Evolutionary conservation across 192 early-diverging fungal species (phyloP), one percentile per base, ranked within the genome.

Genomic region (Thamnidium elegans): DNA sequence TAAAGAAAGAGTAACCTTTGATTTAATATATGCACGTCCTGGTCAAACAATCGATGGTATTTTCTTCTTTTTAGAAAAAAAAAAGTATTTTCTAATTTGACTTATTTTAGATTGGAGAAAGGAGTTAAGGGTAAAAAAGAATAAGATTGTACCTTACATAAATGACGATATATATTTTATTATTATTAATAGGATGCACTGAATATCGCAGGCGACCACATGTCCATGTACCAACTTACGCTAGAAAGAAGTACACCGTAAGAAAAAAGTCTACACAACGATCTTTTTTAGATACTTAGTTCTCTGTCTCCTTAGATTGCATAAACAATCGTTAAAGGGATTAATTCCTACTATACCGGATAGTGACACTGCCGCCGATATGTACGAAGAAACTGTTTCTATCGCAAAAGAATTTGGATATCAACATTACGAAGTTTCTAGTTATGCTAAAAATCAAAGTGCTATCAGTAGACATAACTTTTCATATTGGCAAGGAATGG

Each of bases 371-470:
- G 39, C 73, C 0, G 71, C 78, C n/a, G 78, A 84, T 51, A 80
- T 84, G 80, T 82, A 81, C 26, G 80, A 84, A 20, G 45, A 68
- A 4, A 78, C 72, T 0, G 66, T 81, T 51, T 44, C 77, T 68
- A 78, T 79, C 67, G 64, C 3, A 10, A 67, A 26, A 1, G 21
- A 65, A n/a, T 66, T 63, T 50, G 78, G 80, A 21, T 84, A 78
- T 54, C 53, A 69, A 39, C 82, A 84, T 55, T 84, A 84, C 63
- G 82, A 84, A 62, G 78, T 84, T n/a, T 84, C 82, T 23, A 84
- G 77, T 31, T 84, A 78, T 69, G 65, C 71, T 1, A 67, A 68
- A 52, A 68, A 73, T 34, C 26, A 48, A 15, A 62, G 66, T 7
- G 75, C 77, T 34, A 84, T 75, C 14, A 70, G 82, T 44, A 64